phyloP scores from a whole-genome alignment of 108 stramenopile species.

The Bacterosira constricta region DNA sequence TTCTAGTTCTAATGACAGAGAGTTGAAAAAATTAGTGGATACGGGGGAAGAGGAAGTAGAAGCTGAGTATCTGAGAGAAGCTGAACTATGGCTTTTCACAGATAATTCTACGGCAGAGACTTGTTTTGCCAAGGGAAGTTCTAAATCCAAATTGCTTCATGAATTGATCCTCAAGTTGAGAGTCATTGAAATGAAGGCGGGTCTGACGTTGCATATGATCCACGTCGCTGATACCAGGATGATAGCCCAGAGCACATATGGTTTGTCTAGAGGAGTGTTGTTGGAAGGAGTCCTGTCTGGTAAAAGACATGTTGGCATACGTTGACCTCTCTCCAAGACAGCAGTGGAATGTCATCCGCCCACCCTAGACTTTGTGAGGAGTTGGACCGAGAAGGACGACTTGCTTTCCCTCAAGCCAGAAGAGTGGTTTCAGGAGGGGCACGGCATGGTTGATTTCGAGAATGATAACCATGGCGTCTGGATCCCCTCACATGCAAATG shows the following conservation, averaged over 20 bases:
- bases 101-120: conserved; percentile 47
- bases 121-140: no score
- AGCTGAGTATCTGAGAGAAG: no score
- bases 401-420: conserved; percentile 11
- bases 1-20: conserved; percentile 19
- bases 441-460: conserved; percentile 14
- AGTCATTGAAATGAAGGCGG: no score
- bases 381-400: no score
- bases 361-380: conserved; percentile 9
- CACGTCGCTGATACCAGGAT: conserved; percentile 34
- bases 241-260: conserved; percentile 23
- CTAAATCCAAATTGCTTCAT: conserved; percentile 2
- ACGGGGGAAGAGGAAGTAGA: conserved; percentile 14
- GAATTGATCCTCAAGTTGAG: background rate
- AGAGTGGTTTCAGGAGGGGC: no score
- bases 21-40: no score
- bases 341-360: conserved; percentile 23
- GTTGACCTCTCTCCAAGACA: conserved; percentile 5
- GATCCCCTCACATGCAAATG: conserved; percentile 6
- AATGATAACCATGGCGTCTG: conserved; percentile 20
- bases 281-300: conserved; percentile 26
- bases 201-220: conserved; percentile 5
- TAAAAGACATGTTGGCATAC: background rate
- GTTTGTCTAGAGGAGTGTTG: no score
- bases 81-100: no score